Percentiles rank a stretch among this genome's conserved stretches.
Conservation (phyloP, 768 basidiomycete species). For the Lactifluus piperatus region DNA sequence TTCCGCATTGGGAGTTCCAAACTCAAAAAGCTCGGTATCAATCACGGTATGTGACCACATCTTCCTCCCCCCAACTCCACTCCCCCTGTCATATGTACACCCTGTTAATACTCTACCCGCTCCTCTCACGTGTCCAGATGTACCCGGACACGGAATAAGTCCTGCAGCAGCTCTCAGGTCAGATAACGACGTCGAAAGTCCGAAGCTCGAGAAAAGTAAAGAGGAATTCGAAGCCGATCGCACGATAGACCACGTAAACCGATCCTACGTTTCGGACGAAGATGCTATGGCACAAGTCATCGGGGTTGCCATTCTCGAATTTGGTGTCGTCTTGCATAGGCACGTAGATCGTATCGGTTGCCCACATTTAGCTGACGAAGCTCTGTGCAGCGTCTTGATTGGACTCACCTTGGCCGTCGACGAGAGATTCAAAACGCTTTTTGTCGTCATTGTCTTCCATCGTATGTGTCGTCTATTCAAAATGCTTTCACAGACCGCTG, state of each 20-base stretch:
- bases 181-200: not conserved
- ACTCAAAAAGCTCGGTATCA: slow-evolving; percentile 55
- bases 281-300: slow-evolving; percentile 57
- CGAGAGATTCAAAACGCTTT: slow-evolving; percentile 70
- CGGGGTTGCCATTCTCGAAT: slow-evolving; percentile 88
- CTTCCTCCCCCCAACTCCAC: not conserved
- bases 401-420: slow-evolving; percentile 93
- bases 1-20: slow-evolving; percentile 79
- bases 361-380: not conserved
- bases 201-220: not conserved
- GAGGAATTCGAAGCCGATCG: not conserved
- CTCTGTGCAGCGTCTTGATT: slow-evolving; percentile 54
- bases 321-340: slow-evolving; percentile 87
- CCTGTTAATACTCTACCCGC: not conserved
- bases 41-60: slow-evolving; percentile 41
- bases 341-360: slow-evolving; percentile 18
- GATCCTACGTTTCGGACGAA: slow-evolving; percentile 28
- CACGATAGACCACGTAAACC: slow-evolving; percentile 26
- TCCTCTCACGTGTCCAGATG: slow-evolving; percentile 34
- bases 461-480: slow-evolving; percentile 44
- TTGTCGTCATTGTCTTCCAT: slow-evolving; percentile 86
- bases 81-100: not conserved
- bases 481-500: not conserved
- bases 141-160: slow-evolving; percentile 51
- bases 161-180: not conserved